Evolutionary conservation across 805 yeast genomes (phyloP), one percentile per base, ranked within the genome.

Genomic region (Ogataea dorogensis): DNA sequence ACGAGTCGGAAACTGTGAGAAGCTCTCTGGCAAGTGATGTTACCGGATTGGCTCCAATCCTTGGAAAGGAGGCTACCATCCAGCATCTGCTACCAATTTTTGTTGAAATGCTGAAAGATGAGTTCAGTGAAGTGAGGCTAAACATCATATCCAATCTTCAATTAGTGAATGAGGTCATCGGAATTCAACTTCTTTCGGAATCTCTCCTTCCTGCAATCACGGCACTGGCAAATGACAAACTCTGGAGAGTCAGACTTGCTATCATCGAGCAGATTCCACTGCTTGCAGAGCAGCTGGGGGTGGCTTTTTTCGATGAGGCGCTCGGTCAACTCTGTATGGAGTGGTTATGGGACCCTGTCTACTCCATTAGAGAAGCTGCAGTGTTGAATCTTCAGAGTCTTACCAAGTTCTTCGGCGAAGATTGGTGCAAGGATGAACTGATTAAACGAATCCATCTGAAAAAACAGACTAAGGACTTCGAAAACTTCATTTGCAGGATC

Each of bases 331-430:
- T 93, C 50, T 93, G 96, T 54, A 76, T 93, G 76, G 84, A 89
- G n/a, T 93, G 98, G 98, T 70, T 93, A 47, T 89, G 97, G 96
- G 99, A 93, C 65, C 85, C 89, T 4, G 98, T 93, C 24, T 93
- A 78, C 64, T 89, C 98, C 5, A 89, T 93, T 43, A 80, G 99
- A 63, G 94, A 87, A 49, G 98, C 98, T 7, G 98, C 98, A 1
- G 95, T 93, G 20, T 67, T 70, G 38, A 93, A 89, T 61, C 68
- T 93, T 50, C 80, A 75, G 49, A 80, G 82, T 49, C 70, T 93
- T 51, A 80, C 96, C 5, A 76, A 74, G 48, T 87, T 86, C 23
- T 93, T 93, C 64, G 98, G 98, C 20, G 80, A 89, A 23, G 79
- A 79, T 24, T 93, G 99, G 99, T 91, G 96, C 30, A 80, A 86